These are phyloP conservation scores for Calocybe gambosa DNA, from an alignment of 1,284 basidiomycete genomes.

Conservation along the genomic window DNA sequence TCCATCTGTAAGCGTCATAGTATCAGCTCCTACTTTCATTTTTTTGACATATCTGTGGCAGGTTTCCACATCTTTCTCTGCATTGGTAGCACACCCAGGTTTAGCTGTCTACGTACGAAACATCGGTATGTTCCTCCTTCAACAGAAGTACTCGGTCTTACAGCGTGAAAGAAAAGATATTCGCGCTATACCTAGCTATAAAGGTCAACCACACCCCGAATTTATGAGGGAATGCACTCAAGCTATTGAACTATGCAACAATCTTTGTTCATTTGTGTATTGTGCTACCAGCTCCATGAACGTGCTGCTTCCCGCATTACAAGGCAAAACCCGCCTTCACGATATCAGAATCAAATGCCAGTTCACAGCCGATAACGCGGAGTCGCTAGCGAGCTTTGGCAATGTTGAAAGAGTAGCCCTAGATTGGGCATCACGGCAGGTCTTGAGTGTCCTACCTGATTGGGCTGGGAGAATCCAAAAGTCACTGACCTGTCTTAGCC, in stretches of 20 bases:
- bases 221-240: constrained; percentile 49
- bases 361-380: constrained; percentile 43
- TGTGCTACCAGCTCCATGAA: constrained; percentile 33
- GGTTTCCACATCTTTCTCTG: constrained; percentile 54
- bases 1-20: constrained; percentile 32
- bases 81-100: constrained; percentile 43
- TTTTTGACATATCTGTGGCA: constrained; percentile 15
- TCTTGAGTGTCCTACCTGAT: constrained; percentile 48
- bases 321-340: constrained; percentile 36
- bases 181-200: constrained; percentile 30
- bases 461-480: constrained; percentile 40
- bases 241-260: constrained; percentile 42
- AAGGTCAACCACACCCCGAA: constrained; percentile 30
- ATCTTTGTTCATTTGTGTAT: constrained; percentile 52
- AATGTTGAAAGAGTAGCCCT: constrained; percentile 43
- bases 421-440: constrained; percentile 54
- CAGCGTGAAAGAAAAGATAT: constrained; percentile 35
- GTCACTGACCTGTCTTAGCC: constrained; percentile 45
- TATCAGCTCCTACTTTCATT: neutral
- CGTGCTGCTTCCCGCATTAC: constrained; percentile 41
- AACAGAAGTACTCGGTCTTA: neutral
- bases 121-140: constrained; percentile 40
- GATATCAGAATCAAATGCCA: constrained; percentile 44
- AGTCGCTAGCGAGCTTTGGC: constrained; percentile 35
- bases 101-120: constrained; percentile 52